Conservation (phyloP, 2,329 filamentous ascomycete species). For the Paradendryphiella salina region DNA sequence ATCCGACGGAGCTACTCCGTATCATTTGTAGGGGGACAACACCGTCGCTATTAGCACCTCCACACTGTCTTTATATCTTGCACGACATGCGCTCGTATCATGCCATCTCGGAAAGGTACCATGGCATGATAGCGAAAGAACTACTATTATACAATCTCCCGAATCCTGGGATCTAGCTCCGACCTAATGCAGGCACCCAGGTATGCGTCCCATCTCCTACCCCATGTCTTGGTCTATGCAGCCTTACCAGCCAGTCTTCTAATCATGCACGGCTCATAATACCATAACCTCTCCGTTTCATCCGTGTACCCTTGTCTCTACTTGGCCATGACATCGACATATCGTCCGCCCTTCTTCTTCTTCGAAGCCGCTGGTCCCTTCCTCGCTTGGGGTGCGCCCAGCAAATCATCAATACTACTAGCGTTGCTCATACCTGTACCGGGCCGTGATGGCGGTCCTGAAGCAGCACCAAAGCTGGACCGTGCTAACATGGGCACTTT, state of each 20-base stretch:
- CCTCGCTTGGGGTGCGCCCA: conserved; percentile 72
- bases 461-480: conserved; percentile 30
- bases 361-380: conserved; percentile 57
- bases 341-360: conserved; percentile 83
- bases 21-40: conserved; percentile 5
- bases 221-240: not conserved
- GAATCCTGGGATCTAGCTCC: not conserved
- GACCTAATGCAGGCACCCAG: conserved; percentile 1
- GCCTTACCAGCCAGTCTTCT: not conserved
- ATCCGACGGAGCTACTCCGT: conserved; percentile 7
- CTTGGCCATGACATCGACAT: conserved; percentile 74
- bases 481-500: conserved; percentile 32
- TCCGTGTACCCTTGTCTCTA: not conserved
- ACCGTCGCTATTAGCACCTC: not conserved
- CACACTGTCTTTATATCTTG: not conserved
- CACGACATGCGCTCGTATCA: not conserved
- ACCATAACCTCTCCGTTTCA: not conserved
- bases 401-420: conserved; percentile 91
- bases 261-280: conserved; percentile 4
- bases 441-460: conserved; percentile 54
- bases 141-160: not conserved
- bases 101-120: not conserved
- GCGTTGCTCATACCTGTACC: conserved; percentile 84
- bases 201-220: not conserved
- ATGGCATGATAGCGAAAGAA: not conserved